These are phyloP conservation scores for Neotropicomus parvogracilis DNA, from an alignment of 1,284 basidiomycete genomes.

Conservation along the genomic window DNA sequence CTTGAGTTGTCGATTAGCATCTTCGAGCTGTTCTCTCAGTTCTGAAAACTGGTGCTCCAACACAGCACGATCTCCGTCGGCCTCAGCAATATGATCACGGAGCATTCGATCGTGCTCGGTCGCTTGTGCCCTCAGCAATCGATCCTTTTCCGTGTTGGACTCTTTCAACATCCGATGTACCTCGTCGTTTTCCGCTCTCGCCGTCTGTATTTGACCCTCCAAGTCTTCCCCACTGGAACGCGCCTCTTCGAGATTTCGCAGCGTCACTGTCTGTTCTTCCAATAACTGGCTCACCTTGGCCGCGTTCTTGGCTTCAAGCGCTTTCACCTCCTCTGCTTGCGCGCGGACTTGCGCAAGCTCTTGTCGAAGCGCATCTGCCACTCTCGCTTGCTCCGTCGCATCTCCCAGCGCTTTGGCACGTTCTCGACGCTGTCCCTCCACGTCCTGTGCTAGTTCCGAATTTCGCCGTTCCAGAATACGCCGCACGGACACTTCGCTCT, in stretches of 20 bases:
- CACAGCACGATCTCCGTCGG: constrained; percentile 87
- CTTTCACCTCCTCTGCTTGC: constrained; percentile 71
- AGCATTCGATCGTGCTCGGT: constrained; percentile 81
- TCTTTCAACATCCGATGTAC: constrained; percentile 66
- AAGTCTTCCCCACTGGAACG: constrained; percentile 69
- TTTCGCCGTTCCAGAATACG: constrained; percentile 67
- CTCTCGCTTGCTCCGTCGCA: constrained; percentile 60
- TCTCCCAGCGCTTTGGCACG: constrained; percentile 64
- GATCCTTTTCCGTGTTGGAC: constrained; percentile 70
- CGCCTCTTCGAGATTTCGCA: constrained; percentile 72
- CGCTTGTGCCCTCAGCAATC: constrained; percentile 68
- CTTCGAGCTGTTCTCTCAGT: constrained; percentile 60
- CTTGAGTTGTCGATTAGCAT: constrained; percentile 56
- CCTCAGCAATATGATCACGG: constrained; percentile 85
- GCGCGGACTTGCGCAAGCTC: constrained; percentile 63
- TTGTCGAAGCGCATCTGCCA: constrained; percentile 63
- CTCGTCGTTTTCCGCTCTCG: constrained; percentile 62
- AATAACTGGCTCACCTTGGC: constrained; percentile 62
- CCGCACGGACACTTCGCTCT: constrained; percentile 56
- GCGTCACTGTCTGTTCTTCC: constrained; percentile 66
- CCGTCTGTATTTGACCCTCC: constrained; percentile 65
- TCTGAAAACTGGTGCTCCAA: constrained; percentile 84
- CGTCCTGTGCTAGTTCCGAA: constrained; percentile 54
- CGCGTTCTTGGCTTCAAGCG: constrained; percentile 63
- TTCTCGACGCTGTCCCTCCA: constrained; percentile 56